phyloP scores from a whole-genome alignment of 177 flowering plant genomes.

The Tripterygium wilfordii region DNA sequence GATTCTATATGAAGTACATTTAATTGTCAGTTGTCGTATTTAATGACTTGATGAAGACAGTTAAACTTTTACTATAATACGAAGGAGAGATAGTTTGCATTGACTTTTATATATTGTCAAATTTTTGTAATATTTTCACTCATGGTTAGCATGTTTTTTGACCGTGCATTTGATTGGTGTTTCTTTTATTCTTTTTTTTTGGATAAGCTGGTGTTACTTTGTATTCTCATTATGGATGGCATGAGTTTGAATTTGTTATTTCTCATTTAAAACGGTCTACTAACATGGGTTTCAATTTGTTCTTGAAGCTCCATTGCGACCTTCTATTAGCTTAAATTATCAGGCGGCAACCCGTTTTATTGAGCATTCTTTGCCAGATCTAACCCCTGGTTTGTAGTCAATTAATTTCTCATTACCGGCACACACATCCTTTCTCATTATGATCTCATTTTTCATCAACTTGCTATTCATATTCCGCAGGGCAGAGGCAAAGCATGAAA shows the following conservation, averaged over 20 bases:
- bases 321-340: constrained; percentile 64
- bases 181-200: too few species aligned
- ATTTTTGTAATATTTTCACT: too few species aligned
- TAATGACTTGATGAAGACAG: too few species aligned
- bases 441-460: constrained; percentile 5
- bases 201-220: too few species aligned
- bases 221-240: too few species aligned
- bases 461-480: constrained; percentile 35
- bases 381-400: constrained; percentile 54
- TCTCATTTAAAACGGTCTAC: too few species aligned
- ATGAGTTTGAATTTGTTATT: background rate
- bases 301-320: constrained; percentile 71
- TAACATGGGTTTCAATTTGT: constrained; percentile 11
- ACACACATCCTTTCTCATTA: background rate
- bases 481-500: constrained; percentile 72
- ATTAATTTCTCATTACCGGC: background rate
- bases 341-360: constrained; percentile 93
- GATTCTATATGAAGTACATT: background rate
- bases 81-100: too few species aligned
- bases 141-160: too few species aligned
- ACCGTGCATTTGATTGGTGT: too few species aligned
- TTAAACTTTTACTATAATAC: too few species aligned
- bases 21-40: too few species aligned
- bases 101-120: too few species aligned
- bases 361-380: constrained; percentile 93